Evolutionary conservation across 208 protist species (phyloP), one percentile per base, ranked within the genome.

Genomic region (Trypanosoma vivax): DNA sequence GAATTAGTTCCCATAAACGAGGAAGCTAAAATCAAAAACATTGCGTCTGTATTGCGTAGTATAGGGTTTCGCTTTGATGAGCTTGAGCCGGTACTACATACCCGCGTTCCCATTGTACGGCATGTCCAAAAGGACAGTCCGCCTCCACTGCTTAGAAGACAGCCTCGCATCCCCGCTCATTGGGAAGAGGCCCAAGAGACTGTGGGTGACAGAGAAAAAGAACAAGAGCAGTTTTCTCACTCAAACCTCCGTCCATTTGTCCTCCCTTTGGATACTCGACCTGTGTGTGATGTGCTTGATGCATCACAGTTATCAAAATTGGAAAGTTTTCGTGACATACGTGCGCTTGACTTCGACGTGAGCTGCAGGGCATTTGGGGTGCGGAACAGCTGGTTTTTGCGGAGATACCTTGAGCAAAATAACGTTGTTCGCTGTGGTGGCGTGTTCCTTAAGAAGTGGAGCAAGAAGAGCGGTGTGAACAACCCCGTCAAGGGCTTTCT

Each of bases 341-440:
- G 83, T 64, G 54, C 50, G 25, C 52, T 93, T 37, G 79, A 93
- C 42, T 90, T 93, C 49, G 86, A 93, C 46, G 40, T 93, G n/a
- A 85, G 77, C 11, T 81, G 61, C 55, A 67, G 82, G 38, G 28
- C 49, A 37, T 48, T 76, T 10, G 86, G 86, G 19, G 64, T 93
- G 18, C 81, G 86, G 14, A 93, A 93, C 73, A 88, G 78, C 51
- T 85, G 65, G 73, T 65, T 90, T n/a, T 50, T 93, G 49, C 81
- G 82, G 2, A 29, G 39, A 9, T 93, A 93, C 59, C 33, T 90
- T 18, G 41, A 24, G 10, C 79, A 88, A 53, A 18, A 52, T 27
- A 52, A 55, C n/a, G 60, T 75, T 11, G 74, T 76, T 27, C 80
- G 85, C 25, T 41, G 72, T n/a, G 81, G 85, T 28, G 68, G 65